Evolutionary conservation across 345 rosid species (phyloP), one percentile per base, ranked within the genome.

Genomic region (Balakata baccata): DNA sequence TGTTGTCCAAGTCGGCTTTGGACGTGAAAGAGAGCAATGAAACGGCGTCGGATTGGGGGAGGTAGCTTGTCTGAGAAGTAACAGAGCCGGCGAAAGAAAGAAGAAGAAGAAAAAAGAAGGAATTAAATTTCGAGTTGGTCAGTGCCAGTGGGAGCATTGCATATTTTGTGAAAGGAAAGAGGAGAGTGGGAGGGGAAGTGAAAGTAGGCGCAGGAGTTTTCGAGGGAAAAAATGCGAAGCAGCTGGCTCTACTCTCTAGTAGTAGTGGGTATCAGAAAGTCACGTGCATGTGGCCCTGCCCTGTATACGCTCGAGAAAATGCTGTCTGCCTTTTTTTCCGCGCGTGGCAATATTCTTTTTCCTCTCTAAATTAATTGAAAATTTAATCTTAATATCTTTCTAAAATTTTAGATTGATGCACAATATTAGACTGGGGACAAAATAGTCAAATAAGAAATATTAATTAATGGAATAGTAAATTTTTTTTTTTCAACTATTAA

Each of bases 1-100:
- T 81, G 90, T 89, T 89, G 76, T 89, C 83, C 57, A 85, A 83
- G 85, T 94, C 99, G 49, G 99, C 98, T 34, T 87, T 81, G 64
- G 92, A 84, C 77, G 90, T 94, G 81, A 94, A 94, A 6, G 96
- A 85, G 76, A 95, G 96, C 37, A 95, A 72, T 0, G 92, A 78
- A 6, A 85, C 92, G 45, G 96, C 94, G 70, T 95, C 98, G 70
- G 85, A 78, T 0, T 89, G 97, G 46, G 88, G 81, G 5, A 85
- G 68, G 17, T 86, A 84, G 85, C 66, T 80, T 18, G 81, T 74
- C 14, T 7, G 83, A 75, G 52, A 49, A 17, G 77, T 69, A 65
- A 74, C 25, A 74, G 84, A 74, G 65, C 52, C 7, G 80, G 73
- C 14, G 59, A 49, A 18, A 11, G 50, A 2, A 53, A 75, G 52